These are phyloP conservation scores for Saccharomycopsis babjevae DNA, from an alignment of 805 yeast species.

Conservation along the genomic window DNA sequence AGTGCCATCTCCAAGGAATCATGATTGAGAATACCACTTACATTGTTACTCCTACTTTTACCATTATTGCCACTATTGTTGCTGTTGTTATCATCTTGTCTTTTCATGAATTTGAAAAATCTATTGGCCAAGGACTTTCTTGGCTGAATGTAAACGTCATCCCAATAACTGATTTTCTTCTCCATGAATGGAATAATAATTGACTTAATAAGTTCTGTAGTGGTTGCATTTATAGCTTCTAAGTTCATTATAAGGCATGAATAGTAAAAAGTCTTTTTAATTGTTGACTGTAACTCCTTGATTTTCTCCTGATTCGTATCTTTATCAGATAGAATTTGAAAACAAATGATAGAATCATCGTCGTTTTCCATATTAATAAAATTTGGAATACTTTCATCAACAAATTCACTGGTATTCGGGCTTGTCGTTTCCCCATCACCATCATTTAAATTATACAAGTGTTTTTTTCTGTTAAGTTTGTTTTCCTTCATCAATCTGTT, in stretches of 20 bases:
- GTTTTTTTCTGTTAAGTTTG: constrained; percentile 11
- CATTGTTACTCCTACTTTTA: not conserved
- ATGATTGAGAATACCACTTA: constrained; percentile 48
- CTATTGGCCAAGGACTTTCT: constrained; percentile 68
- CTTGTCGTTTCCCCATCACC: not conserved
- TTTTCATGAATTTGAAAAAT: constrained; percentile 31
- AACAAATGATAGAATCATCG: constrained; percentile 18
- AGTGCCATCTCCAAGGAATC: constrained; percentile 61
- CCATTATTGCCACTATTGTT: constrained; percentile 38
- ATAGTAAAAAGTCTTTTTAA: constrained; percentile 16
- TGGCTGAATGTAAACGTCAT: constrained; percentile 68
- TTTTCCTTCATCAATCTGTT: constrained; percentile 10
- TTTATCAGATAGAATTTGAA: constrained; percentile 8
- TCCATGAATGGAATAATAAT: constrained; percentile 72
- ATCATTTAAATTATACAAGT: constrained; percentile 5
- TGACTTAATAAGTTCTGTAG: constrained; percentile 14
- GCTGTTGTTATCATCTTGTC: constrained; percentile 39
- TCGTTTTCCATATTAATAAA: constrained; percentile 14
- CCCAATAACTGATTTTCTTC: constrained; percentile 70
- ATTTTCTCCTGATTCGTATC: constrained; percentile 10
- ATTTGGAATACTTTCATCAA: constrained; percentile 3
- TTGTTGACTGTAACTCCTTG: constrained; percentile 7
- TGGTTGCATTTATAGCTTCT: not conserved
- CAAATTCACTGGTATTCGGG: not conserved
- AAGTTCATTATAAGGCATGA: constrained; percentile 13